Evolutionary conservation across 2,329 filamentous ascomycete species (phyloP), one percentile per base, ranked within the genome.

Genomic region (Hymenoscyphus albidus): DNA sequence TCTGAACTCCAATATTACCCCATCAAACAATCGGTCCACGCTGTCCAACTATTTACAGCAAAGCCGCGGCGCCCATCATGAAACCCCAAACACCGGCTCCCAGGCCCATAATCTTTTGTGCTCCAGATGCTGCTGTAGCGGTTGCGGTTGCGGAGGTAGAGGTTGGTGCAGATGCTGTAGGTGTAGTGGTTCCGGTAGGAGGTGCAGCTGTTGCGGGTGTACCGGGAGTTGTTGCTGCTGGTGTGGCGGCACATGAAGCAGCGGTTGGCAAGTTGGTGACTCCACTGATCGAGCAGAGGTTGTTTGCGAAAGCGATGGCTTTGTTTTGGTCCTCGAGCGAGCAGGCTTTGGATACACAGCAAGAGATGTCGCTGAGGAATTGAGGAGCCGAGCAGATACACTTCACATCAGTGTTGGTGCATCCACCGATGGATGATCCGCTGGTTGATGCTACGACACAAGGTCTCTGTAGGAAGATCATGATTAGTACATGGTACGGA

Each of bases 291-390:
- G 63, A 67, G 70, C 77, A 78, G 62, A 78, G 68, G 38, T 66
- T 73, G n/a, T 69, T 66, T 10, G 77, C 76, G 63, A 70, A 78
- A 10, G 70, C 31, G 39, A 74, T 71, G 4, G 77, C 73, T 6
- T 61, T 42, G 42, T 67, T 55, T 66, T 83, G 79, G n/a, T 82
- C 79, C 0, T 70, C 70, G 0, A 69, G 31, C 39, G 70, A 68
- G 72, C 83, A 85, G n/a, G 73, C 72, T 1, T 70, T 69, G 18
- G 76, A 72, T 22, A 86, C 74, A 69, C 83, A 86, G 74, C 82
- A 83, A 55, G 80, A 74, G 65, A 85, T 81, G 12, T 72, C 71
- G 58, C 66, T 70, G 62, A 86, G 71, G 77, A 85, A 85, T 18
- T 73, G 70, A 12, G 72, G 67, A 66, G 76, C 75, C 6, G 70